Percentiles rank a stretch among this genome's conserved stretches.
Conservation (phyloP, 1,284 basidiomycete genomes). For the Ganoderma boninense region DNA sequence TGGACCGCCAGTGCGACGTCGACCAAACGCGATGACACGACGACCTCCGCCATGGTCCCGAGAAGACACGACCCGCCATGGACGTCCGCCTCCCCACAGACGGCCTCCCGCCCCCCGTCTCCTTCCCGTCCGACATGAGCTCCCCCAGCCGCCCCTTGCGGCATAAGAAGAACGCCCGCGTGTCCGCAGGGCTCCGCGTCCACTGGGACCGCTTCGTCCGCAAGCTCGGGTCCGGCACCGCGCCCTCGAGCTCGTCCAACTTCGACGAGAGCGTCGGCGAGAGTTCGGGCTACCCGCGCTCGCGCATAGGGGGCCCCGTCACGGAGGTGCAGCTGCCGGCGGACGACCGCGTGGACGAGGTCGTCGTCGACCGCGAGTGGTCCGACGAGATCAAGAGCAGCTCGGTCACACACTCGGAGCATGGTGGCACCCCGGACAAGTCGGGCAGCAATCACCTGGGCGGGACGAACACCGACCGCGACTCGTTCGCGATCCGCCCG, state of each 20-base stretch:
- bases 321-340: constrained; percentile 42
- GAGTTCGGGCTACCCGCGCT: constrained; percentile 43
- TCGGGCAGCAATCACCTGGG: constrained; percentile 47
- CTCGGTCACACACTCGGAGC: constrained; percentile 56
- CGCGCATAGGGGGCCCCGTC: constrained; percentile 15
- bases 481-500: constrained; percentile 40
- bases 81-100: constrained; percentile 15
- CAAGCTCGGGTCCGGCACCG: constrained; percentile 51
- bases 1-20: constrained; percentile 24
- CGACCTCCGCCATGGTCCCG: constrained; percentile 24
- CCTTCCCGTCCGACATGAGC: constrained; percentile 19
- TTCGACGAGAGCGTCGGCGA: constrained; percentile 51
- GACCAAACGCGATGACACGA: constrained; percentile 34
- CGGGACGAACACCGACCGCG: constrained; percentile 46
- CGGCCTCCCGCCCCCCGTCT: constrained; percentile 33
- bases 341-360: constrained; percentile 62
- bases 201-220: constrained; percentile 54
- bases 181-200: constrained; percentile 46
- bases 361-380: constrained; percentile 79
- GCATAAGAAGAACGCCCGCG: constrained; percentile 45
- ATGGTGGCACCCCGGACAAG: constrained; percentile 55
- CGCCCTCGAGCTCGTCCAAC: constrained; percentile 52
- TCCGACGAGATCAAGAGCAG: constrained; percentile 61
- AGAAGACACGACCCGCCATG: constrained; percentile 19
- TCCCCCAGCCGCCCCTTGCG: constrained; percentile 30